Evolutionary conservation across 2,329 filamentous ascomycete species (phyloP).

Genomic region (Paraconiothyrium sp.): DNA sequence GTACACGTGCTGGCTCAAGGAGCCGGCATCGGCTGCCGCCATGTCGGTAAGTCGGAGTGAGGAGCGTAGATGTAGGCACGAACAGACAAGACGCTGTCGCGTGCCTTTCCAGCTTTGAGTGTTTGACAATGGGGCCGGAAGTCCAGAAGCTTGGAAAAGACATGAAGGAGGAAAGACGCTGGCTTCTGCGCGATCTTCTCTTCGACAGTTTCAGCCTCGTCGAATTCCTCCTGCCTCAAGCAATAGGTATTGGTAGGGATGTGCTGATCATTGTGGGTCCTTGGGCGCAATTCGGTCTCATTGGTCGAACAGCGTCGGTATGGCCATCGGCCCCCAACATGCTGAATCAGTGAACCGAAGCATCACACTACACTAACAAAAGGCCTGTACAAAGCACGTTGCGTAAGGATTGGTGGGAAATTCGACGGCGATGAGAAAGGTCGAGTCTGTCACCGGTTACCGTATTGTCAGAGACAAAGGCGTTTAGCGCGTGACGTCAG

Average conservation of each 20-base stretch:
- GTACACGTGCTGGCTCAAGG: not conserved
- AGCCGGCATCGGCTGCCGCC: not conserved
- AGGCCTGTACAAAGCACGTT: too few species aligned
- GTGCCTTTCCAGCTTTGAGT: not conserved
- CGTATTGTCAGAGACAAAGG: too few species aligned
- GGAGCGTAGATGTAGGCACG: not conserved
- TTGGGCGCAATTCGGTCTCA: not conserved
- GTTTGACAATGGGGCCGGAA: not conserved
- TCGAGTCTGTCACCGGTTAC: too few species aligned
- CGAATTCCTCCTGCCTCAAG: too few species aligned
- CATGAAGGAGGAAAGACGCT: too few species aligned
- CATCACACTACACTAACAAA: too few species aligned
- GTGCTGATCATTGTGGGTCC: too few species aligned
- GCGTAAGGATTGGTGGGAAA: too few species aligned
- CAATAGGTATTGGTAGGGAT: too few species aligned
- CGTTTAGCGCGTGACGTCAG: conserved; percentile 1
- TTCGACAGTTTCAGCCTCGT: not conserved
- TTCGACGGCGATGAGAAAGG: too few species aligned
- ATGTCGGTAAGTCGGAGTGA: not conserved
- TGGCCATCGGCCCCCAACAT: not conserved
- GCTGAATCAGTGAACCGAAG: not conserved
- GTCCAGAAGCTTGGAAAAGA: not conserved
- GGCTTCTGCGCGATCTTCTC: too few species aligned
- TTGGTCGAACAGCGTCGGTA: not conserved
- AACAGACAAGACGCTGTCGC: too few species aligned